Percentiles rank a stretch among this genome's conserved stretches.
Conservation (phyloP, 257 asterid genomes). For the Solanum okadae region DNA sequence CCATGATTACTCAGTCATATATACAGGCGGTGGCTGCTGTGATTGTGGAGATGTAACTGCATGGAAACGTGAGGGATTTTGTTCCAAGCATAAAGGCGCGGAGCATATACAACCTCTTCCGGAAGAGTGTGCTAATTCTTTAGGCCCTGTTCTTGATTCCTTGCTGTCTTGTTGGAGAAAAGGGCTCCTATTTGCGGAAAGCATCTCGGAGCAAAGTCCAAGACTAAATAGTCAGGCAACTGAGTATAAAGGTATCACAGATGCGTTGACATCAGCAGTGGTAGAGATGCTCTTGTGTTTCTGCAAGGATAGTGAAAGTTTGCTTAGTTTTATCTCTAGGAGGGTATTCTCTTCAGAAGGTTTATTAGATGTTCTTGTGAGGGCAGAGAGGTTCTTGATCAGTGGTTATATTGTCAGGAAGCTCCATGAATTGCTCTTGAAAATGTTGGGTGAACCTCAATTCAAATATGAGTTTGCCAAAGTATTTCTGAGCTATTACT, state of each 20-base stretch:
- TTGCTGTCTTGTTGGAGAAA: constrained; percentile 60
- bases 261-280: constrained; percentile 58
- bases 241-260: constrained; percentile 35
- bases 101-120: constrained; percentile 90
- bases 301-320: constrained; percentile 74
- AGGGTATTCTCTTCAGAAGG: constrained; percentile 59
- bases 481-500: constrained; percentile 73
- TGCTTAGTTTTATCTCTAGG: constrained; percentile 81
- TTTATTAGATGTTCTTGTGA: constrained; percentile 63
- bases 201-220: constrained; percentile 30
- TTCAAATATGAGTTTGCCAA: constrained; percentile 91
- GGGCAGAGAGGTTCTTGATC: constrained; percentile 59
- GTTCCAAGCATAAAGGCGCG: constrained; percentile 84
- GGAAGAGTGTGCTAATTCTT: constrained; percentile 39
- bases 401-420: constrained; percentile 32
- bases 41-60: constrained; percentile 99
- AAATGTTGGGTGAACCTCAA: constrained; percentile 81
- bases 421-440: constrained; percentile 83
- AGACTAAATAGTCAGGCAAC: constrained; percentile 18
- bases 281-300: constrained; percentile 79
- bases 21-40: constrained; percentile 96
- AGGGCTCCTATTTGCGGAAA: constrained; percentile 32
- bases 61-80: constrained; percentile 96
- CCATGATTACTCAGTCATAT: constrained; percentile 83
- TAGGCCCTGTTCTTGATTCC: constrained; percentile 77